phyloP scores from a whole-genome alignment of 306 rosid genomes.

The Quercus aquifolioides region DNA sequence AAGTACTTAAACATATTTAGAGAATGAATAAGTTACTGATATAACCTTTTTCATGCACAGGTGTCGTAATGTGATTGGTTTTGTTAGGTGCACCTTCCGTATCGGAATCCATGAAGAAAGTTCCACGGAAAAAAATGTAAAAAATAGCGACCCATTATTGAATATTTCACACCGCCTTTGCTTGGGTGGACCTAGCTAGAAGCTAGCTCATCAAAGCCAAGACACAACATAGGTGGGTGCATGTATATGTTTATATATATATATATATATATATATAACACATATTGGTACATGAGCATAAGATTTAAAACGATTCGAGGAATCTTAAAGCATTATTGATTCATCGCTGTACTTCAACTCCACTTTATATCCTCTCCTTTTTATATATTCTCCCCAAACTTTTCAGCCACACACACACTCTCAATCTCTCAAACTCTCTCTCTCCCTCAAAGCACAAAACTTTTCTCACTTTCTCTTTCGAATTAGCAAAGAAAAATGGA shows the following conservation, averaged over 20 bases:
- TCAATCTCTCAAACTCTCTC: neutral
- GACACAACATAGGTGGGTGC: neutral
- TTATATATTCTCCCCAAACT: conserved; percentile 24
- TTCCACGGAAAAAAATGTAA: neutral
- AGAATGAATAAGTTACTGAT: neutral
- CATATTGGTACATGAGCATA: neutral
- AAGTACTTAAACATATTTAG: neutral
- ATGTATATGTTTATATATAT: neutral
- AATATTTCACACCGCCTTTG: conserved; percentile 21
- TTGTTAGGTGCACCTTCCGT: conserved; percentile 2
- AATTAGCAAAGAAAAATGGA: conserved; percentile 10
- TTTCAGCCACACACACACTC: neutral
- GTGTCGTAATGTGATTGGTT: neutral
- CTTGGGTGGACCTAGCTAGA: neutral
- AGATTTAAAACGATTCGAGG: conserved; percentile 25
- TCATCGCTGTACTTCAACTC: conserved; percentile 29
- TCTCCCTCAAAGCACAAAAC: neutral
- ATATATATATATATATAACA: too few species aligned
- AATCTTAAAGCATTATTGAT: conserved; percentile 48
- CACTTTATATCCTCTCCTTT: conserved; percentile 25
- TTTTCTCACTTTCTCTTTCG: conserved; percentile 6
- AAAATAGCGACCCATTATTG: conserved; percentile 30
- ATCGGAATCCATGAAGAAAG: conserved; percentile 22
- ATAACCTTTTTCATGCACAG: neutral
- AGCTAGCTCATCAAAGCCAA: too few species aligned